A percentile compares a stretch with the other conserved stretches of the same genome.
Conservation (phyloP, 768 basidiomycete genomes). For the Fomitopsis serialis region DNA sequence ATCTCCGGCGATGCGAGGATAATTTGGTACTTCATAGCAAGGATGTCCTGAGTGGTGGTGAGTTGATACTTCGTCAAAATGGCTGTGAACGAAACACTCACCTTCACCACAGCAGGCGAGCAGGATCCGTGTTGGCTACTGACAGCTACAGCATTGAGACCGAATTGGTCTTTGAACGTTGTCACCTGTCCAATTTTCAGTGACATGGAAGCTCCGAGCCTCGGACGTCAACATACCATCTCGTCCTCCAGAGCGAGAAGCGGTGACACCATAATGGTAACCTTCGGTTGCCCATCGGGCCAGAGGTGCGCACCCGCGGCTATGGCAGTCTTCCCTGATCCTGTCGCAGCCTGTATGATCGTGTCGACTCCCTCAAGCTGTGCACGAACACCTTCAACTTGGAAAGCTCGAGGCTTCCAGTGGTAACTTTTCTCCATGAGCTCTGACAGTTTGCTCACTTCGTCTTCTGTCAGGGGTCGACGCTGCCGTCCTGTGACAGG, state of each 20-base stretch:
- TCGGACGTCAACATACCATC: slow-evolving; percentile 27
- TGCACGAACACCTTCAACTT: slow-evolving; percentile 22
- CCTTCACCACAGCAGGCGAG: no score
- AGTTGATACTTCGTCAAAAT: no score
- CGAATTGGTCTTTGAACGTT: no score
- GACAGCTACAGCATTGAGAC: no score
- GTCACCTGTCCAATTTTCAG: no score
- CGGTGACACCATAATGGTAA: slow-evolving; percentile 34
- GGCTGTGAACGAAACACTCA: no score
- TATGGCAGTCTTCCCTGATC: slow-evolving; percentile 31
- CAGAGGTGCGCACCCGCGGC: slow-evolving; percentile 33
- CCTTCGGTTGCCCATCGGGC: slow-evolving; percentile 19
- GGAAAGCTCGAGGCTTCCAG: slow-evolving; percentile 24
- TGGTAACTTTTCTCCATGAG: slow-evolving; percentile 16
- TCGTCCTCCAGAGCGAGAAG: slow-evolving; percentile 35
- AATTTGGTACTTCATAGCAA: slow-evolving; percentile 22
- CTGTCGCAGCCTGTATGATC: slow-evolving; percentile 31
- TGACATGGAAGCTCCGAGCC: no score
- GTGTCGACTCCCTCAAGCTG: slow-evolving; percentile 28
- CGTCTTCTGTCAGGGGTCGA: not conserved
- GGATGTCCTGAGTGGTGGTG: no score
- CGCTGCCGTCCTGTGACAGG: no score
- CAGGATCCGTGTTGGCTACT: no score
- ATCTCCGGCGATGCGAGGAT: slow-evolving; percentile 32
- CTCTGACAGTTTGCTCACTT: slow-evolving; percentile 8